Evolutionary conservation across 352 stramenopile genomes (phyloP), one percentile per base, ranked within the genome.

Genomic region (Halophytophthora polymorphica): DNA sequence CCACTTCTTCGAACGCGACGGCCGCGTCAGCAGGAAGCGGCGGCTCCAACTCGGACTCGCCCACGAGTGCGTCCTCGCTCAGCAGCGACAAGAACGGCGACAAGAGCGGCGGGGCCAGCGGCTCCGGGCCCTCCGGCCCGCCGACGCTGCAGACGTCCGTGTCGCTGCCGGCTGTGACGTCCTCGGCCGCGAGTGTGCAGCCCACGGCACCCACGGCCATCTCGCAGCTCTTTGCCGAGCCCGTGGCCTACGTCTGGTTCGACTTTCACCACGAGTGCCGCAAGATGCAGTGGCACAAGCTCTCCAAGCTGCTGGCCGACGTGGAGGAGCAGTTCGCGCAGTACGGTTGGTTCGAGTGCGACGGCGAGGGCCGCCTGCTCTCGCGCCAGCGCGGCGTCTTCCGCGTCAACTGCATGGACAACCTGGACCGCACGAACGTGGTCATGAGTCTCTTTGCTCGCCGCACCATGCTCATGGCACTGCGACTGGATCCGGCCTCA

Each of bases 371-470:
- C 39, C 76, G 78, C 11, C 29, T 57, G 7, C 59, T 89, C 35
- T 50, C 74, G 15, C 83, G 48, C 54, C 81, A 69, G 33, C 96
- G 99, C 69, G 92, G 90, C 4, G 87, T 99, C 15, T 77, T 98
- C 23, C 85, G 96, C 42, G 98, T 94, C 13, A 99, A 99, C 73
- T 99, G 96, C 73, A 98, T 99, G 90, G 96, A 99, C 77, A 98
- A 96, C 58, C 74, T 99, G 14, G 96, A 99, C 75, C 82, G 96
- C 29, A 99, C 77, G 14, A 89, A 86, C 48, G 76, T 88, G 38
- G 77, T 87, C 23, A 73, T 83, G 66, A 73, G 85, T 34, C 77
- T 98, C 18, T 97, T 98, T 54, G 93, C 82, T 17, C 77, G 92
- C 13, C 80, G 86, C 7, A 84, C 92, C 37, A 54, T 98, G 29